A percentile compares a stretch with the other conserved stretches of the same genome.
phyloP scores from a whole-genome alignment of 108 stramenopile species.

The Conticribra guillardii region DNA sequence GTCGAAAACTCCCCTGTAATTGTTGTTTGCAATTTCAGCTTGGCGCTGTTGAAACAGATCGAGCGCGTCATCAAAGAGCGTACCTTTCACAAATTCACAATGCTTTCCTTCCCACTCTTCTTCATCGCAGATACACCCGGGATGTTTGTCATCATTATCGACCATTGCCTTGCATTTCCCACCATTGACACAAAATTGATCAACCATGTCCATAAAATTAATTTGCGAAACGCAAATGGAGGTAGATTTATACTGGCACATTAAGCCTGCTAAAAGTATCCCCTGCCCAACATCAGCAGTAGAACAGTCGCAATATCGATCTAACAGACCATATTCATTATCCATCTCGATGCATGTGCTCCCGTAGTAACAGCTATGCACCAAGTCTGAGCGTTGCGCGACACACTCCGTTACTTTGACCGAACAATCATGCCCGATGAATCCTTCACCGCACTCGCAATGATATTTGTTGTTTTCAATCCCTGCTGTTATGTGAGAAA shows the following conservation, averaged over 20 bases:
- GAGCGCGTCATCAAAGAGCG: constrained; percentile 34
- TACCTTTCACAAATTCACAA: constrained; percentile 32
- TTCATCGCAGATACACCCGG: constrained; percentile 29
- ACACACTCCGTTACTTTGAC: constrained; percentile 20
- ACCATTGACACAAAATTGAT: constrained; percentile 44
- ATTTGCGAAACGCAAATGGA: constrained; percentile 14
- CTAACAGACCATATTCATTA: constrained; percentile 38
- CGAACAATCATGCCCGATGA: constrained; percentile 22
- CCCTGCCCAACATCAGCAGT: constrained; percentile 8
- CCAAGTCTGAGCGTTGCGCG: constrained; percentile 24
- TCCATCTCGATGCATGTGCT: constrained; percentile 31
- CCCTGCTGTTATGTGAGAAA: background rate
- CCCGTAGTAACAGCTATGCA: constrained; percentile 41
- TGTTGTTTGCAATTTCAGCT: constrained; percentile 16
- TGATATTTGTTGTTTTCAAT: background rate
- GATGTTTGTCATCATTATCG: constrained; percentile 13
- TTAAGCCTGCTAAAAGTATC: constrained; percentile 22
- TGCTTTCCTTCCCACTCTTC: constrained; percentile 37
- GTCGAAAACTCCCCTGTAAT: constrained; percentile 4
- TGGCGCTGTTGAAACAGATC: constrained; percentile 33
- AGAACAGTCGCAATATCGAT: constrained; percentile 40
- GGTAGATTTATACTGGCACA: constrained; percentile 35
- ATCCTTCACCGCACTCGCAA: constrained; percentile 22
- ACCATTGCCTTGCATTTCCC: constrained; percentile 29
- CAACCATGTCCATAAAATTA: constrained; percentile 1